Conservation (phyloP, 176 grass and related monocot genomes). For the Hordeum marinum region DNA sequence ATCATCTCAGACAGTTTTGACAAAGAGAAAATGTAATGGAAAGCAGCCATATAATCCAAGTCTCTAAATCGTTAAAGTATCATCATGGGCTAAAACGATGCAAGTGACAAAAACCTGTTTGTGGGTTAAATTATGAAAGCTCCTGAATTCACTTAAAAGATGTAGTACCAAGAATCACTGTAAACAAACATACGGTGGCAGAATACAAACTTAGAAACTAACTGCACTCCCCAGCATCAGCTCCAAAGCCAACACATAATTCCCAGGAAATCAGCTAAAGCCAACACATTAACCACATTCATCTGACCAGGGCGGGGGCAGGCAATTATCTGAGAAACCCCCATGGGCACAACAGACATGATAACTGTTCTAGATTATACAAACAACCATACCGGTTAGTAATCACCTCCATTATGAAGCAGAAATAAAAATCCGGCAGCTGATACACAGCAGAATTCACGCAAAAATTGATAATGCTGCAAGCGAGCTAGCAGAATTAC, state of each 20-base stretch:
- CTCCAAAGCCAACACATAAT: background rate
- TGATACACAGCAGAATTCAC: background rate
- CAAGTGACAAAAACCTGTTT: background rate
- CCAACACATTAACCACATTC: background rate
- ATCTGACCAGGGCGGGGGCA: background rate
- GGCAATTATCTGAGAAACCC: background rate
- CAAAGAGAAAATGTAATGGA: background rate
- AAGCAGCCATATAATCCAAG: background rate
- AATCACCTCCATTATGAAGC: background rate
- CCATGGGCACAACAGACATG: background rate
- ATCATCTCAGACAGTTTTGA: background rate
- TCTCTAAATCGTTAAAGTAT: background rate
- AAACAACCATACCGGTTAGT: background rate
- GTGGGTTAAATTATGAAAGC: conserved; percentile 4
- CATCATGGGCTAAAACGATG: background rate
- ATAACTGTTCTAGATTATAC: background rate
- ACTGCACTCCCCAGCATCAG: background rate
- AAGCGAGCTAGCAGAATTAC: background rate
- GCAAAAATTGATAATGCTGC: background rate
- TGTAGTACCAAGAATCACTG: background rate
- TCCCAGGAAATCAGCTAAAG: background rate
- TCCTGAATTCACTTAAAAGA: background rate
- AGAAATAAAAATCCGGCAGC: background rate
- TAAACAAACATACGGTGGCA: background rate
- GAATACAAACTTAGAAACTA: background rate